These are phyloP conservation scores for Starmerella powellii DNA, from an alignment of 805 yeast species.

Conservation along the genomic window DNA sequence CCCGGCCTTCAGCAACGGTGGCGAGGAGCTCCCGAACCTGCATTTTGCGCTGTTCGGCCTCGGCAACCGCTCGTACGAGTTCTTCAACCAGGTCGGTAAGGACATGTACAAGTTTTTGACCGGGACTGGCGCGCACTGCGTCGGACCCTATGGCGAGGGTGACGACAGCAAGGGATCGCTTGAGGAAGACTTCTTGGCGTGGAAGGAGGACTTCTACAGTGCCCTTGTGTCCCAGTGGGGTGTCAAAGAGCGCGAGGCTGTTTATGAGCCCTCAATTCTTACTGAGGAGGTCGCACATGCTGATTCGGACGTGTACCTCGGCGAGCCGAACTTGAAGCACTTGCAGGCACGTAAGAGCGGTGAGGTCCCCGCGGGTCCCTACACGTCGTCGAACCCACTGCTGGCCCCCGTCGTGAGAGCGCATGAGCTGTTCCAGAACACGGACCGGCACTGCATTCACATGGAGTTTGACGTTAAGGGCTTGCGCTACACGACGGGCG, in stretches of 20 bases:
- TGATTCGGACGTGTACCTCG: slow-evolving; percentile 44
- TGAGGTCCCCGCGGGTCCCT: slow-evolving; percentile 36
- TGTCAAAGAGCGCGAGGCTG: slow-evolving; percentile 68
- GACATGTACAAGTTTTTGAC: slow-evolving; percentile 39
- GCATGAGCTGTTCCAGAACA: slow-evolving; percentile 56
- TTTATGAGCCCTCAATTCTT: slow-evolving; percentile 56
- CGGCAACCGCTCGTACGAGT: slow-evolving; percentile 91
- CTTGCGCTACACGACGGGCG: slow-evolving; percentile 85
- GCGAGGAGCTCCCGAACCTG: slow-evolving; percentile 37
- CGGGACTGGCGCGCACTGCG: slow-evolving; percentile 55
- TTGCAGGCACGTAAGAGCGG: slow-evolving; percentile 38
- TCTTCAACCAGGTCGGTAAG: slow-evolving; percentile 70
- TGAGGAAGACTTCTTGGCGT: slow-evolving; percentile 86
- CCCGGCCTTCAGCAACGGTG: slow-evolving; percentile 37
- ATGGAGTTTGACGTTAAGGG: slow-evolving; percentile 72
- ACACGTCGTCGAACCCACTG: slow-evolving; percentile 69
- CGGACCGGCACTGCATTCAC: slow-evolving; percentile 71
- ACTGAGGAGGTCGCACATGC: slow-evolving; percentile 27
- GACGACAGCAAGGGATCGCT: slow-evolving; percentile 91
- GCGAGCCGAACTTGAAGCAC: slow-evolving; percentile 66
- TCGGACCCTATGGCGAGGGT: slow-evolving; percentile 79
- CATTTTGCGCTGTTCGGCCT: slow-evolving; percentile 74
- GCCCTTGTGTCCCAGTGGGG: slow-evolving; percentile 49
- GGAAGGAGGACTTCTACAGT: slow-evolving; percentile 76
- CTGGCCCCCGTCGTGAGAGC: slow-evolving; percentile 53